Conservation (phyloP, 2,329 filamentous ascomycete species). For the Colletotrichum agaves region DNA sequence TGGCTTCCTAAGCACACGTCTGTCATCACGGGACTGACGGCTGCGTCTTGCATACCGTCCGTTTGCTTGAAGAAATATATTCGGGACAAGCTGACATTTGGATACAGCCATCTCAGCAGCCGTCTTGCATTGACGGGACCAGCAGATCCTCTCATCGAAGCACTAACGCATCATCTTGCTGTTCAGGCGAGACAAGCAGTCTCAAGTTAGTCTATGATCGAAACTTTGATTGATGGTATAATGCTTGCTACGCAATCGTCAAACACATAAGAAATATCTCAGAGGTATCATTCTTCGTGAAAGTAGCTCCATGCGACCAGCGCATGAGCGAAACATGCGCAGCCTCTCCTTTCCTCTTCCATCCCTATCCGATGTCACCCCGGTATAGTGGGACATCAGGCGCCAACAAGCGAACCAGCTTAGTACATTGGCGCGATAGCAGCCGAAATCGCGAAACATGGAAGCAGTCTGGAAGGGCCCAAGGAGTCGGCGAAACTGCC, state of each 20-base stretch:
- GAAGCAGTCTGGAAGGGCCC: neutral
- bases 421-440: neutral
- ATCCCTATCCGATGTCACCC: no score
- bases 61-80: constrained; percentile 48
- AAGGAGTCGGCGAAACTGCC: constrained; percentile 15
- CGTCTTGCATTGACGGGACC: no score
- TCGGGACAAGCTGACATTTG: constrained; percentile 49
- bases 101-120: constrained; percentile 54
- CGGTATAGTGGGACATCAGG: neutral
- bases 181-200: no score
- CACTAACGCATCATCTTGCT: no score
- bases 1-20: constrained; percentile 48
- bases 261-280: neutral
- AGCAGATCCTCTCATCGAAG: no score
- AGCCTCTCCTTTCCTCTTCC: neutral
- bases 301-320: neutral
- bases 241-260: neutral
- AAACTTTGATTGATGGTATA: neutral
- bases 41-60: constrained; percentile 51
- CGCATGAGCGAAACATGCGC: neutral
- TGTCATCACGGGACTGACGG: constrained; percentile 45
- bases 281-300: neutral
- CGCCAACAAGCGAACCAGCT: neutral
- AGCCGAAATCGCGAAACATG: neutral
- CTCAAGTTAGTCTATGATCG: constrained; percentile 43